phyloP scores from a whole-genome alignment of 306 rosid genomes.

The Inga laurina region DNA sequence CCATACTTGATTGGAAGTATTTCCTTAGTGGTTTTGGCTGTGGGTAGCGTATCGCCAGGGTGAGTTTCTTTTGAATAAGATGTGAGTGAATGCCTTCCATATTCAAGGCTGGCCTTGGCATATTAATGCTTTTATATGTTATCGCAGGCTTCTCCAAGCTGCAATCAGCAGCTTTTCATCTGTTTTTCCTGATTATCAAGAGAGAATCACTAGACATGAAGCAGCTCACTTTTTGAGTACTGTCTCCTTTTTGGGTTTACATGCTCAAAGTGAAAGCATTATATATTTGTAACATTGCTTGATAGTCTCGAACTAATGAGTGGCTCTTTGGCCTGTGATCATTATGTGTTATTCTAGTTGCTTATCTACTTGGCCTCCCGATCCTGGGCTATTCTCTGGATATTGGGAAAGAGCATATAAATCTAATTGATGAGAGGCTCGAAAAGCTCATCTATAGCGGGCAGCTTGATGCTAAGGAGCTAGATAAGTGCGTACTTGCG shows the following conservation, averaged over 20 bases:
- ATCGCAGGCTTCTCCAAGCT: conserved; percentile 90
- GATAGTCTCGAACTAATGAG: conserved; percentile 4
- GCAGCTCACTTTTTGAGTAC: conserved; percentile 93
- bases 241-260: not conserved
- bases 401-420: conserved; percentile 97
- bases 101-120: conserved; percentile 23
- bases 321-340: conserved; percentile 17
- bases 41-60: conserved; percentile 97
- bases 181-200: conserved; percentile 91
- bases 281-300: conserved; percentile 4
- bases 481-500: conserved; percentile 54
- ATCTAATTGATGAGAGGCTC: conserved; percentile 82
- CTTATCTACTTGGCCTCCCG: conserved; percentile 88
- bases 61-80: conserved; percentile 30
- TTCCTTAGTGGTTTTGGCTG: conserved; percentile 82
- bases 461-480: conserved; percentile 87
- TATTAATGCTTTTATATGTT: conserved; percentile 30
- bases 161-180: conserved; percentile 84
- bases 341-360: conserved; percentile 45
- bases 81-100: not conserved
- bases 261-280: conserved; percentile 2
- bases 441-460: conserved; percentile 88
- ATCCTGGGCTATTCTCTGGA: conserved; percentile 81
- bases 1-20: conserved; percentile 94
- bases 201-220: conserved; percentile 90